Conservation (phyloP, 345 rosid species). For the Corymbia maculata region DNA sequence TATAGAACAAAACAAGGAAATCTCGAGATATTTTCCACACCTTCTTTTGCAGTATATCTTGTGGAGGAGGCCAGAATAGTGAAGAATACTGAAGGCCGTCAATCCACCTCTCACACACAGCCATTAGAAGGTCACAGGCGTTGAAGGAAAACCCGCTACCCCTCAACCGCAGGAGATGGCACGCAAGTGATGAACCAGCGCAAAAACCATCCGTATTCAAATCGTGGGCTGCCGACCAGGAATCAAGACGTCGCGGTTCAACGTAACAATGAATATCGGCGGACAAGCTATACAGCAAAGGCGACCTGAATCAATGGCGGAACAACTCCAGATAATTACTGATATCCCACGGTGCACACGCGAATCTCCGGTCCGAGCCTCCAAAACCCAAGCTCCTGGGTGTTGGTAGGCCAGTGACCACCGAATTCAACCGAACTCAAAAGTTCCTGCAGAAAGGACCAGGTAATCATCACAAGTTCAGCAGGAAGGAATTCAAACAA, state of each 20-base stretch:
- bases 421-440: background rate
- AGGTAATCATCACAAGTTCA: background rate
- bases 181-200: background rate
- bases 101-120: conserved; percentile 81
- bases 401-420: background rate
- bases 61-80: conserved; percentile 82
- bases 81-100: conserved; percentile 89
- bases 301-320: background rate
- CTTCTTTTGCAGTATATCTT: conserved; percentile 69
- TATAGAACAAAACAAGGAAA: background rate
- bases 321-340: background rate
- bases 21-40: conserved; percentile 9
- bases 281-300: background rate
- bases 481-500: background rate
- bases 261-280: conserved; percentile 1
- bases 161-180: background rate
- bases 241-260: conserved; percentile 38
- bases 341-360: background rate
- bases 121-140: background rate
- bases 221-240: conserved; percentile 31
- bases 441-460: background rate
- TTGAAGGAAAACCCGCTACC: background rate
- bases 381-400: background rate
- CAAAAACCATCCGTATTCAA: background rate
- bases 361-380: background rate